A percentile compares a stretch with the other conserved stretches of the same genome.
Conservation (phyloP, 2,329 filamentous ascomycete genomes). For the Cladorrhinum sp. region DNA sequence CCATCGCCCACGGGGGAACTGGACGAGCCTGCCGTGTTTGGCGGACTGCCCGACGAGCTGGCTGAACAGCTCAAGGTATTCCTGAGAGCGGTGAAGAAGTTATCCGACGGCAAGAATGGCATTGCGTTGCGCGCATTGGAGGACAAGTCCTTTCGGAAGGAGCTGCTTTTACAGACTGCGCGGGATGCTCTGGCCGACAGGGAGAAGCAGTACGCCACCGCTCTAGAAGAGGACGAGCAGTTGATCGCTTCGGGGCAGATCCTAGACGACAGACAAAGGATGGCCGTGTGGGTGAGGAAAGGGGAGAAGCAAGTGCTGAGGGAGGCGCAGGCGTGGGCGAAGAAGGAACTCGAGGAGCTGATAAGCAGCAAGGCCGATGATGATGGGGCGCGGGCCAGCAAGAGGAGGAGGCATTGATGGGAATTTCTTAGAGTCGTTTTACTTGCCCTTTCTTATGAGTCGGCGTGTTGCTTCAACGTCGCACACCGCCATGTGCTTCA, state of each 20-base stretch:
- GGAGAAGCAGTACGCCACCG: constrained; percentile 31
- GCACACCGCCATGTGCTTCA: neutral
- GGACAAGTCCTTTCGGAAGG: constrained; percentile 50
- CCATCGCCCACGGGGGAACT: constrained; percentile 46
- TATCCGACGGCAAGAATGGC: constrained; percentile 31
- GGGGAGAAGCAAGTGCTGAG: constrained; percentile 36
- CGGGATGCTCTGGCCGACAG: constrained; percentile 29
- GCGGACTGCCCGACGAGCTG: constrained; percentile 49
- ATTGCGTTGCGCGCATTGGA: constrained; percentile 36
- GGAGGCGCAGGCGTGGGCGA: constrained; percentile 29
- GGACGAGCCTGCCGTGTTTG: constrained; percentile 35
- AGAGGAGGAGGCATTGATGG: constrained; percentile 26
- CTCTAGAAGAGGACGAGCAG: constrained; percentile 31
- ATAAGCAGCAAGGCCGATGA: constrained; percentile 1
- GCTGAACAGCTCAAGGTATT: constrained; percentile 49
- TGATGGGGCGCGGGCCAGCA: constrained; percentile 26
- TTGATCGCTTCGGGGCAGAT: constrained; percentile 8
- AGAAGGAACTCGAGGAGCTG: constrained; percentile 19
- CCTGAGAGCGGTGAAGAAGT: constrained; percentile 48
- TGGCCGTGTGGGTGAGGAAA: constrained; percentile 35
- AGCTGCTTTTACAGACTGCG: constrained; percentile 42
- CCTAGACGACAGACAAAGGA: constrained; percentile 20
- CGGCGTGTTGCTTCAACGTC: neutral
- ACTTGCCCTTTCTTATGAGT: neutral
- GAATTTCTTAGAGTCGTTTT: neutral